phyloP scores from a whole-genome alignment of 1,284 basidiomycete genomes.

The Ceraceosorus guamensis region DNA sequence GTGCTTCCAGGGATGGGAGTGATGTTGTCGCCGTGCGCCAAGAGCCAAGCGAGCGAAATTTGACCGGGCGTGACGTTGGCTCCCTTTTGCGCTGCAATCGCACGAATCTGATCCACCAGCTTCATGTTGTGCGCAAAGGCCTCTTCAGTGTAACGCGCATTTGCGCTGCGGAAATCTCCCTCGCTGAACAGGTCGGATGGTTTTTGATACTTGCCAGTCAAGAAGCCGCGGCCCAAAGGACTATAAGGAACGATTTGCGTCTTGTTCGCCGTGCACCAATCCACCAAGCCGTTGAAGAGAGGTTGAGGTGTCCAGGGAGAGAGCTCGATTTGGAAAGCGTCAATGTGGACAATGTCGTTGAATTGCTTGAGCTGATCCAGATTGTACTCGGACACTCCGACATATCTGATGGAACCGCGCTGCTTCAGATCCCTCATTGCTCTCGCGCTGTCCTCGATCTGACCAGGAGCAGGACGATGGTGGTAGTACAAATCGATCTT shows the following conservation, averaged over 20 bases:
- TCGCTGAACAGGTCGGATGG: constrained; percentile 19
- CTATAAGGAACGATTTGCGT: constrained; percentile 27
- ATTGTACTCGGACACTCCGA: constrained; percentile 56
- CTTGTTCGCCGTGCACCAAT: constrained; percentile 24
- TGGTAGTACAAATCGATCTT: constrained; percentile 51
- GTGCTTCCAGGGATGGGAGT: constrained; percentile 28
- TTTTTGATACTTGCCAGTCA: constrained; percentile 24
- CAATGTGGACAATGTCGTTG: constrained; percentile 46
- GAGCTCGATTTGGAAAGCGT: constrained; percentile 52
- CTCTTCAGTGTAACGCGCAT: constrained; percentile 19
- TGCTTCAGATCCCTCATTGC: constrained; percentile 66
- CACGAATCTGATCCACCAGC: constrained; percentile 20
- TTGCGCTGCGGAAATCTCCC: constrained; percentile 25
- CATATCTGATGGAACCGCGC: constrained; percentile 63
- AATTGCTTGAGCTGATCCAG: constrained; percentile 21
- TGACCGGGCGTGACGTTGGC: constrained; percentile 5
- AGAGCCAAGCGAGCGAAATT: constrained; percentile 28
- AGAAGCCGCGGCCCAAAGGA: constrained; percentile 26
- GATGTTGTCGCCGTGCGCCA: constrained; percentile 14
- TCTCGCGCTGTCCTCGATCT: background rate
- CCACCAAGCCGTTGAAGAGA: constrained; percentile 31
- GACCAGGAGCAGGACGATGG: constrained; percentile 56
- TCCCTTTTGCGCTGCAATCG: constrained; percentile 25
- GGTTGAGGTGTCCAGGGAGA: constrained; percentile 51
- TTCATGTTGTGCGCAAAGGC: constrained; percentile 31